A percentile compares a stretch with the other conserved stretches of the same genome.
Conservation (phyloP, 2,329 filamentous ascomycete species). For the Akanthomyces muscarius region DNA sequence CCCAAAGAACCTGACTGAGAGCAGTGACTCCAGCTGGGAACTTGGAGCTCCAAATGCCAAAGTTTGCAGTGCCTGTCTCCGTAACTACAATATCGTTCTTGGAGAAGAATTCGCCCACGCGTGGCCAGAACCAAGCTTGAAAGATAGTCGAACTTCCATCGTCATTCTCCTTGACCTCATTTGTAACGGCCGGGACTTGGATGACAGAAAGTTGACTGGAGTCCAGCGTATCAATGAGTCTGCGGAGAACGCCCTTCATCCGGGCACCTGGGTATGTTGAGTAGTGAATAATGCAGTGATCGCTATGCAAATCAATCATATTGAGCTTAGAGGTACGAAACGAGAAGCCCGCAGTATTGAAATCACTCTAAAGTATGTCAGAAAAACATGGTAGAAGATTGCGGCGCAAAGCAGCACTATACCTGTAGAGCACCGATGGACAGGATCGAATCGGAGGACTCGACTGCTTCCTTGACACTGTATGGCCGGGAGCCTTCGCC, state of each 20-base stretch:
- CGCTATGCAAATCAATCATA: constrained; percentile 78
- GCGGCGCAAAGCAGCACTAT: constrained; percentile 5
- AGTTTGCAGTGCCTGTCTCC: constrained; percentile 84
- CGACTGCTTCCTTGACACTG: constrained; percentile 59
- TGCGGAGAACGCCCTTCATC: constrained; percentile 74
- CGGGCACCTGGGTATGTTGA: constrained; percentile 73
- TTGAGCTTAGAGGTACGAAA: constrained; percentile 73
- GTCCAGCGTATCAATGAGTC: constrained; percentile 59
- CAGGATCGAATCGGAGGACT: constrained; percentile 66
- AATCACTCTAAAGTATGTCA: constrained; percentile 55
- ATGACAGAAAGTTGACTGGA: constrained; percentile 53
- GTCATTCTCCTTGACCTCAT: constrained; percentile 41
- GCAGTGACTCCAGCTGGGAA: constrained; percentile 77
- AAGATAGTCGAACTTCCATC: constrained; percentile 50
- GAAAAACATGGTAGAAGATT: not conserved
- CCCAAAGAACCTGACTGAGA: constrained; percentile 73
- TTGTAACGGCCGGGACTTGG: constrained; percentile 50
- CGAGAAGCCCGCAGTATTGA: constrained; percentile 79
- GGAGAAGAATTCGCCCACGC: constrained; percentile 66
- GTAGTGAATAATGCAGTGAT: constrained; percentile 68
- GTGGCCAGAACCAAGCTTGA: constrained; percentile 75
- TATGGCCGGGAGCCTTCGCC: constrained; percentile 68
- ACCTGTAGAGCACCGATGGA: constrained; percentile 61
- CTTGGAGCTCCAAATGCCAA: constrained; percentile 80
- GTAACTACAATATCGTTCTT: constrained; percentile 75